Conservation (phyloP, 257 asterid species). For the Primulina tabacum region DNA sequence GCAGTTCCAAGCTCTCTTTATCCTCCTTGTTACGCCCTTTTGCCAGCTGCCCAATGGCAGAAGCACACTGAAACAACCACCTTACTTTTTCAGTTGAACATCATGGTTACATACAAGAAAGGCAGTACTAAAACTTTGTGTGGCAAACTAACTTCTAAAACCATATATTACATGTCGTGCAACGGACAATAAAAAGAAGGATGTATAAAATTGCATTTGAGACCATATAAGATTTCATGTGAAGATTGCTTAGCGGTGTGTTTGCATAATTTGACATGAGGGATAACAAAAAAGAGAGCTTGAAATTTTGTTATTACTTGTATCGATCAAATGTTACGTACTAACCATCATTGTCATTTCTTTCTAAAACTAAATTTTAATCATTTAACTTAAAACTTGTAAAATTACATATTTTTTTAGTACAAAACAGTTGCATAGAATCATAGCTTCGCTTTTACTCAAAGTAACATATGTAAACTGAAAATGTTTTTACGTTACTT, state of each 20-base stretch:
- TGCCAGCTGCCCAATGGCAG: constrained; percentile 70
- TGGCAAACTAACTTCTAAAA: background rate
- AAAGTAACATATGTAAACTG: background rate
- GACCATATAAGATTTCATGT: background rate
- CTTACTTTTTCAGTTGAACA: constrained; percentile 20
- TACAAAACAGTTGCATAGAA: background rate
- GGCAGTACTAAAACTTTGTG: constrained; percentile 2
- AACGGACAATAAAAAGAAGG: background rate
- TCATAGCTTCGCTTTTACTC: background rate
- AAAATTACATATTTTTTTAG: background rate
- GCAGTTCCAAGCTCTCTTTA: constrained; percentile 70
- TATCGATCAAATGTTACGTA: too few species aligned
- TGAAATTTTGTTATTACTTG: background rate
- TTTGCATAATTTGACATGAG: too few species aligned
- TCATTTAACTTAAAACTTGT: background rate
- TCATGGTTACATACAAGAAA: background rate
- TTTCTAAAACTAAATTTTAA: background rate
- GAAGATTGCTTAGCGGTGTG: background rate
- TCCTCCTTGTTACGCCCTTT: constrained; percentile 91
- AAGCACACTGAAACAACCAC: constrained; percentile 52
- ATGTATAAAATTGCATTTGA: background rate
- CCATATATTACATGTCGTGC: background rate
- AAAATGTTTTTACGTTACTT: background rate
- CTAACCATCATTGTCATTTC: background rate
- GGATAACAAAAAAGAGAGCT: background rate